Evolutionary conservation across 768 basidiomycete genomes (phyloP).

Genomic region (Rhodotorula toruloides): DNA sequence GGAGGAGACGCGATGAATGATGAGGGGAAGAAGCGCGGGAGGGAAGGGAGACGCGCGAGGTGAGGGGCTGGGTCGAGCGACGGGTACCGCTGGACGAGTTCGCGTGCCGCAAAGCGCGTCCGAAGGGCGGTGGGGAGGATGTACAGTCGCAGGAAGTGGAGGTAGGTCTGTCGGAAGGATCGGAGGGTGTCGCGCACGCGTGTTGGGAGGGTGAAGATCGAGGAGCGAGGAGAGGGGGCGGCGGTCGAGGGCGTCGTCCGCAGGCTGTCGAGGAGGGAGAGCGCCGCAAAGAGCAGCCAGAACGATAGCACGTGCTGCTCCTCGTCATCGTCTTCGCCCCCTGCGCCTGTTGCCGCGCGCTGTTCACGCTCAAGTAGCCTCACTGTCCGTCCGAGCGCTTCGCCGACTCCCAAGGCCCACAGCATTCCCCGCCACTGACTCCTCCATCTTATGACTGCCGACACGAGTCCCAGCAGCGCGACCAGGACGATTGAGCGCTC

Average conservation of each 20-base stretch:
- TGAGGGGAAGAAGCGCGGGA: background rate
- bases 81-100: conserved; percentile 1
- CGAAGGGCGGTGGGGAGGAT: conserved; percentile 20
- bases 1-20: background rate
- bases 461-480: background rate
- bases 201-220: background rate
- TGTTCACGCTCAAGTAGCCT: background rate
- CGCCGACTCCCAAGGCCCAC: conserved; percentile 12
- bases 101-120: background rate
- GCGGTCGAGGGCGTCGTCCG: conserved; percentile 2
- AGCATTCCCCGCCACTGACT: conserved; percentile 17
- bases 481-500: conserved; percentile 3
- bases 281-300: conserved; percentile 14
- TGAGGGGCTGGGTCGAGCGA: conserved; percentile 5
- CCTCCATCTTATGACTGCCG: background rate
- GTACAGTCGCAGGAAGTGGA: conserved; percentile 30
- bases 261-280: conserved; percentile 12
- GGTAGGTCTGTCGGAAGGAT: conserved; percentile 9
- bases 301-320: conserved; percentile 22
- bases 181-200: background rate
- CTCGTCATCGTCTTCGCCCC: conserved; percentile 1
- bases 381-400: conserved; percentile 16
- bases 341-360: no score
- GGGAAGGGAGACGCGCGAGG: background rate
- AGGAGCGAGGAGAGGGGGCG: background rate